Conservation (phyloP, 768 basidiomycete species). For the Strobilomyces confusus region DNA sequence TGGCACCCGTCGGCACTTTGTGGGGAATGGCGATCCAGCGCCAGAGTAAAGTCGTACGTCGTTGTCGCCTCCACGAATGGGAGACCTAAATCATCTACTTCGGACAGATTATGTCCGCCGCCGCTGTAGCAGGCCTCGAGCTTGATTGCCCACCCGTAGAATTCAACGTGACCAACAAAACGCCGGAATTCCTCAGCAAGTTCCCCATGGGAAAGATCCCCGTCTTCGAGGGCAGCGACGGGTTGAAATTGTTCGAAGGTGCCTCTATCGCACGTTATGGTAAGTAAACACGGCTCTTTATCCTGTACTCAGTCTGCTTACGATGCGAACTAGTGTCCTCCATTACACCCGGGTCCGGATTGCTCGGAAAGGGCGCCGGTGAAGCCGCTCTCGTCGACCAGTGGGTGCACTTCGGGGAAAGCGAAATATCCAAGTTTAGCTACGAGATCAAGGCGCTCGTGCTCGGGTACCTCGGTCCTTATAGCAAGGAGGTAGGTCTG, state of each 20-base stretch:
- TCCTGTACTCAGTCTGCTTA: not conserved
- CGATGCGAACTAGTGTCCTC: conserved; percentile 17
- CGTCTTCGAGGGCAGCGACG: conserved; percentile 22
- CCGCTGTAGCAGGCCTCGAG: conserved; percentile 23
- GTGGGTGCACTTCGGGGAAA: conserved; percentile 30
- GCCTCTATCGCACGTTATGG: conserved; percentile 29
- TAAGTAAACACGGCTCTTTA: not conserved
- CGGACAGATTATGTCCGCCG: conserved; percentile 24
- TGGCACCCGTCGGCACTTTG: conserved; percentile 26
- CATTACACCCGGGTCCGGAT: conserved; percentile 22
- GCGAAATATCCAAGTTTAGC: conserved; percentile 23
- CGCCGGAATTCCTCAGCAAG: conserved; percentile 28
- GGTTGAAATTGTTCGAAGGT: conserved; percentile 26
- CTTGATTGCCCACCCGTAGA: conserved; percentile 22
- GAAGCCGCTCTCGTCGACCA: conserved; percentile 30
- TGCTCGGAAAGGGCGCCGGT: conserved; percentile 19
- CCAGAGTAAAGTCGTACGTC: conserved; percentile 28
- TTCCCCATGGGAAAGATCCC: conserved; percentile 30
- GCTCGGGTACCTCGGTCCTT: conserved; percentile 17
- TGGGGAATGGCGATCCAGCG: conserved; percentile 26
- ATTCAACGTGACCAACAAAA: conserved; percentile 21
- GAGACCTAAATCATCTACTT: not conserved
- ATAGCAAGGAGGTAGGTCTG: conserved; percentile 20
- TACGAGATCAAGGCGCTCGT: conserved; percentile 17
- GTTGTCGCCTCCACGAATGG: not conserved